These are phyloP conservation scores for Neonectria punicea DNA, from an alignment of 2,329 filamentous ascomycete genomes.

Conservation along the genomic window DNA sequence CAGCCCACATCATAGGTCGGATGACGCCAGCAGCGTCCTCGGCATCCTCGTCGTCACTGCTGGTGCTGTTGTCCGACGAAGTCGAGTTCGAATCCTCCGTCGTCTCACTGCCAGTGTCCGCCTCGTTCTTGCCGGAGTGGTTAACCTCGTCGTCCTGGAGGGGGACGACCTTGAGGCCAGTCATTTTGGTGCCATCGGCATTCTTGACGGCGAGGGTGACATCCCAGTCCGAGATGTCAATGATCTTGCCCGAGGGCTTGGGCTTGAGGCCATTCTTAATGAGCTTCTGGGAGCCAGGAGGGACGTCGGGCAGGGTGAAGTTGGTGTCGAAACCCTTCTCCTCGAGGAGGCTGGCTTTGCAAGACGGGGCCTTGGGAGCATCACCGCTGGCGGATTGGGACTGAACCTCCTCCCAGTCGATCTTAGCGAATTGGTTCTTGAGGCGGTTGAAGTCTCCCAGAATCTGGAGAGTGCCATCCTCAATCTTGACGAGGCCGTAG, in stretches of 20 bases:
- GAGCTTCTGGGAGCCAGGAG: constrained; percentile 74
- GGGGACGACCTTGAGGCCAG: constrained; percentile 59
- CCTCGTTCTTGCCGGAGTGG: constrained; percentile 56
- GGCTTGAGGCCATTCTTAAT: constrained; percentile 80
- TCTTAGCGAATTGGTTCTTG: constrained; percentile 76
- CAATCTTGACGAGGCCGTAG: constrained; percentile 72
- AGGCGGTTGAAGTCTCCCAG: constrained; percentile 78
- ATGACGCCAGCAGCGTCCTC: constrained; percentile 44
- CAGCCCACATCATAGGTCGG: constrained; percentile 48
- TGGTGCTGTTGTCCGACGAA: constrained; percentile 30
- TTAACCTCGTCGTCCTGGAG: constrained; percentile 58
- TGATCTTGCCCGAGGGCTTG: constrained; percentile 72
- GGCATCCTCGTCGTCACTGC: constrained; percentile 34
- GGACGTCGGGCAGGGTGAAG: constrained; percentile 79
- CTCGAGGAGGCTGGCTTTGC: constrained; percentile 74
- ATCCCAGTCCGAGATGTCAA: constrained; percentile 72
- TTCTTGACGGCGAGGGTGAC: constrained; percentile 60
- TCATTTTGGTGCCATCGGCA: constrained; percentile 54
- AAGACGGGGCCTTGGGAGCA: constrained; percentile 66
- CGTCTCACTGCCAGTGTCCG: constrained; percentile 46
- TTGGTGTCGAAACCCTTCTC: constrained; percentile 76
- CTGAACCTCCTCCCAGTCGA: constrained; percentile 77
- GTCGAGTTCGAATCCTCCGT: constrained; percentile 29
- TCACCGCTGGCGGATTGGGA: constrained; percentile 66
- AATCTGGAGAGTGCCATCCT: constrained; percentile 66